Evolutionary conservation across 2,329 filamentous ascomycete species (phyloP).

Genomic region (Celoporthe dispersa): DNA sequence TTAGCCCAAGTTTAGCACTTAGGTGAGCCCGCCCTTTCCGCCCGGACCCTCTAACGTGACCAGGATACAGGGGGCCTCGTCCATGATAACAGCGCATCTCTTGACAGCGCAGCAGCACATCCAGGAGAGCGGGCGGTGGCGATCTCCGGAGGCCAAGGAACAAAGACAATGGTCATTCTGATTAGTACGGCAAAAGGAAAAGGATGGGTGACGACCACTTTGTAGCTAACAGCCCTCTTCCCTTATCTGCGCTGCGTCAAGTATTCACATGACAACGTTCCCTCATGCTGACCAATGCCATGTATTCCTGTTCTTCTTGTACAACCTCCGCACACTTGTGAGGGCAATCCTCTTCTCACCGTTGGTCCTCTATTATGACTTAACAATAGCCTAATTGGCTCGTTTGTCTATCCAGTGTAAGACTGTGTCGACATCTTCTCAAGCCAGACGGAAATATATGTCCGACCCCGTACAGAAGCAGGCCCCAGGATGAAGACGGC

Average conservation of each 20-base stretch:
- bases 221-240: no score
- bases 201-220: not conserved
- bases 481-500: not conserved
- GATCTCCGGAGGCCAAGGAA: conserved; percentile 11
- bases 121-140: not conserved
- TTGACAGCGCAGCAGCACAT: conserved; percentile 1
- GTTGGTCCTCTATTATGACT: not conserved
- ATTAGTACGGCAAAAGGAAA: conserved; percentile 11
- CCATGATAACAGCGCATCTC: not conserved
- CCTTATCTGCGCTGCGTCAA: not conserved
- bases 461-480: not conserved
- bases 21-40: not conserved
- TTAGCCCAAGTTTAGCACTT: not conserved
- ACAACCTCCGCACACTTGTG: not conserved
- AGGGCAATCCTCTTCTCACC: not conserved
- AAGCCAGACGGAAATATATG: not conserved
- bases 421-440: not conserved
- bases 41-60: not conserved
- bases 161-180: not conserved
- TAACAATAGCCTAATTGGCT: not conserved
- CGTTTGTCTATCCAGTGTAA: not conserved
- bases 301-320: not conserved
- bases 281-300: not conserved
- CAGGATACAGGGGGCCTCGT: not conserved
- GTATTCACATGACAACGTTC: not conserved